phyloP scores from a whole-genome alignment of 1,284 basidiomycete species.

The Leccinum huronense region DNA sequence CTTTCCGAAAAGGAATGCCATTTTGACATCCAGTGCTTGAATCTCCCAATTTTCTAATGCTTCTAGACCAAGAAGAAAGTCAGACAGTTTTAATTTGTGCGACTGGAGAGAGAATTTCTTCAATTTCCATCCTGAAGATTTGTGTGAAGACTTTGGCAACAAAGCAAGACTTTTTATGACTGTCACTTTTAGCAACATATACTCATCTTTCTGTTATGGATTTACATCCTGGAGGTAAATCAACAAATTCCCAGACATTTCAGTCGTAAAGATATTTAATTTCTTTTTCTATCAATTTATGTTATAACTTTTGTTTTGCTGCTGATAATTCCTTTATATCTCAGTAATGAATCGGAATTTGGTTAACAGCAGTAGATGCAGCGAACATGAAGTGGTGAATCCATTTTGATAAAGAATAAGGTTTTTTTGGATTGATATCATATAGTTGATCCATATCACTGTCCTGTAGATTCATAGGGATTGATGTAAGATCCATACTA shows the following conservation, averaged over 20 bases:
- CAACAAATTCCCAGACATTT: not conserved
- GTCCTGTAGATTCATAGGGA: no score
- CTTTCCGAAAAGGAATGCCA: not conserved
- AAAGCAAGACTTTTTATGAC: not conserved
- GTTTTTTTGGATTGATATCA: no score
- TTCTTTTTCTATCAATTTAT: not conserved
- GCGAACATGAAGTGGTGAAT: no score
- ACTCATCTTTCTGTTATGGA: not conserved
- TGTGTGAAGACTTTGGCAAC: not conserved
- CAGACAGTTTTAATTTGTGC: not conserved
- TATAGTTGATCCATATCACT: no score
- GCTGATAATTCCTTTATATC: not conserved
- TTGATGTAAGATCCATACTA: no score
- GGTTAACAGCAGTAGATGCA: not conserved
- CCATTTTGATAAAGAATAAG: no score
- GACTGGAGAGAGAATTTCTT: not conserved
- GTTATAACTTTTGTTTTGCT: not conserved
- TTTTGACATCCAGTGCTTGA: not conserved
- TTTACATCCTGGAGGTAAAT: not conserved
- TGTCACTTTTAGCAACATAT: not conserved
- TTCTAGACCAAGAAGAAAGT: not conserved
- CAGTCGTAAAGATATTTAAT: not conserved
- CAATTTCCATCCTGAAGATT: not conserved
- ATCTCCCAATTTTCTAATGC: not conserved
- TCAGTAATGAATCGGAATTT: not conserved